Evolutionary conservation across 2,329 filamentous ascomycete species (phyloP).

Genomic region (Hypomyces perniciosus): DNA sequence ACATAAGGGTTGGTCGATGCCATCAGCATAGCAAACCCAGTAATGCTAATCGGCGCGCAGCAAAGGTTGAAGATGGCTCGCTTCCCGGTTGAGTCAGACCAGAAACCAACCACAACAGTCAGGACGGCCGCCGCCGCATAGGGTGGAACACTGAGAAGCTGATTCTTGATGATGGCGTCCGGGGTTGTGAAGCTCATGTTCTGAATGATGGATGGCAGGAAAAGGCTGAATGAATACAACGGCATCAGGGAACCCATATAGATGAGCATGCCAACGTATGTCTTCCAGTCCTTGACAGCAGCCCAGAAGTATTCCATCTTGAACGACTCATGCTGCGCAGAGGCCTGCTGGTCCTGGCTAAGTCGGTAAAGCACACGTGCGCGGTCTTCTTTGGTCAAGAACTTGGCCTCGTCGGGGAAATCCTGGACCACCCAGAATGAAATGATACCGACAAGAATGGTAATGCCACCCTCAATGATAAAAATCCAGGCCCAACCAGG

Average conservation of each 20-base stretch:
- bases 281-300: conserved; percentile 78
- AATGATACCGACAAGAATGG: conserved; percentile 59
- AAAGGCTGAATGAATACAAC: conserved; percentile 70
- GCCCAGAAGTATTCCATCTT: conserved; percentile 66
- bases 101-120: conserved; percentile 46
- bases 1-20: conserved; percentile 56
- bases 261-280: conserved; percentile 65
- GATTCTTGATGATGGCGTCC: conserved; percentile 30
- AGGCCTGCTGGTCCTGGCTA: conserved; percentile 63
- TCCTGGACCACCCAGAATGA: conserved; percentile 79
- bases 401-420: conserved; percentile 70
- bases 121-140: conserved; percentile 33
- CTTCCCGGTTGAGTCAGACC: conserved; percentile 67
- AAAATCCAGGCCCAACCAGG: conserved; percentile 62
- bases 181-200: conserved; percentile 37
- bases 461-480: conserved; percentile 64
- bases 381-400: conserved; percentile 65
- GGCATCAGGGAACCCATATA: conserved; percentile 73
- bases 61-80: conserved; percentile 77
- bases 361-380: conserved; percentile 66
- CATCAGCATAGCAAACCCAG: conserved; percentile 76
- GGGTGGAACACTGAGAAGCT: conserved; percentile 42
- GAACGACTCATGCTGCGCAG: conserved; percentile 70
- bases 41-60: conserved; percentile 63
- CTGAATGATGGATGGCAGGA: conserved; percentile 73